Percentiles rank a stretch among this genome's conserved stretches.
Conservation (phyloP, 2,329 filamentous ascomycete species). For the Fusarium redolens region DNA sequence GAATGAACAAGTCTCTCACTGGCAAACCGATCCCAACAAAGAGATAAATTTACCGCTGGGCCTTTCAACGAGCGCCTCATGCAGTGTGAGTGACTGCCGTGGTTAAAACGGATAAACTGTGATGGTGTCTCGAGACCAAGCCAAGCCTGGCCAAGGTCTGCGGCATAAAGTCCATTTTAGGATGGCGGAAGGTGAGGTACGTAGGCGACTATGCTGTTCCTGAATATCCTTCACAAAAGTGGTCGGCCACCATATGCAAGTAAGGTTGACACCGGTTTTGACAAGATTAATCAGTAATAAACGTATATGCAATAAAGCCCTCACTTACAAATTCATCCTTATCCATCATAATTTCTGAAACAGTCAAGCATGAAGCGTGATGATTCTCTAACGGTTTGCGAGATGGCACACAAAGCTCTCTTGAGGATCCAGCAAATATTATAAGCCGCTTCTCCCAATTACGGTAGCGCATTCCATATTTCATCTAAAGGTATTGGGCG, state of each 20-base stretch:
- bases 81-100: neutral
- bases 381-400: too few species aligned
- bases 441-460: conserved; percentile 29
- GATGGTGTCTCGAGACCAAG: conserved; percentile 6
- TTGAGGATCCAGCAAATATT: too few species aligned
- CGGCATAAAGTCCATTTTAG: conserved; percentile 28
- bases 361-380: too few species aligned
- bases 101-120: conserved; percentile 17
- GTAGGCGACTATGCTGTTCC: conserved; percentile 27
- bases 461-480: conserved; percentile 43
- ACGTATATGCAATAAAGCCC: too few species aligned
- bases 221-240: conserved; percentile 27
- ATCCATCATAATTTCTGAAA: too few species aligned
- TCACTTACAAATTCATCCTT: too few species aligned
- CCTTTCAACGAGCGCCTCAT: too few species aligned
- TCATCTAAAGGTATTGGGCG: conserved; percentile 41
- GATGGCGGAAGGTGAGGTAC: conserved; percentile 18
- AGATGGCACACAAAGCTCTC: too few species aligned
- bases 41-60: too few species aligned
- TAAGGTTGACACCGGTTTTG: conserved; percentile 12
- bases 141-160: conserved; percentile 32
- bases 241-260: neutral
- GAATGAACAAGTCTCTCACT: neutral
- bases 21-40: too few species aligned
- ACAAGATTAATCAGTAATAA: neutral